Evolutionary conservation across 805 yeast genomes (phyloP), one percentile per base, ranked within the genome.

Genomic region (Sungouiozyma ichnusensis): DNA sequence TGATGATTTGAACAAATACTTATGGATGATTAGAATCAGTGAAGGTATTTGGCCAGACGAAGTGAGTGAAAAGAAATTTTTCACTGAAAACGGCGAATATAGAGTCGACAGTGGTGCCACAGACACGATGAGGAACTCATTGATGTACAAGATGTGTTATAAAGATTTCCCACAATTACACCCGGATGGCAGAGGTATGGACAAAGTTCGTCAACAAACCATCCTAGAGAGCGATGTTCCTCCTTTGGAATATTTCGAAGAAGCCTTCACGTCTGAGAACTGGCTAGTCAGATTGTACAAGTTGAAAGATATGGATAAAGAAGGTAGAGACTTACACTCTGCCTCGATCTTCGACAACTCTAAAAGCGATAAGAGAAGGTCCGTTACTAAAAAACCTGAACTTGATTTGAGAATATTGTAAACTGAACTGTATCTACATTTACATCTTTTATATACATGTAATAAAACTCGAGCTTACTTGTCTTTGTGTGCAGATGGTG

Each of bases 31-130:
- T 20, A 77, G 98, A 63, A 92, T 92, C 51, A 76, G 96, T n/a
- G 95, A 92, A 65, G 98, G 98, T 42, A 85, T 92, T 46, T 92
- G 99, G 99, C 99, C 98, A 1, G 97, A 92, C n/a, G 97, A 92
- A 59, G 79, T 92, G 45, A 74, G 71, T 51, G 98, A 92, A 67
- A 71, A 92, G 48, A 74, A 79, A 50, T 92, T 68, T 66, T 92
- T 88, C 73, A 83, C 88, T 17, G 76, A 76, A 4, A 66, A 76
- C 42, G 97, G 97, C 47, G 96, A 87, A 63, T 92, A 86, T 63
- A 78, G 79, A 55, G 81, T 92, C 42, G 97, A 92, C 61, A 77
- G 73, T 44, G 67, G 67, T 29, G 97, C 97, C 14, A 68, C 96
- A 2, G 68, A 76, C 20, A 73, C 95, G 24, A 90, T 94, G 97